Evolutionary conservation across 306 rosid species (phyloP).

Genomic region (Calophaca sinica): DNA sequence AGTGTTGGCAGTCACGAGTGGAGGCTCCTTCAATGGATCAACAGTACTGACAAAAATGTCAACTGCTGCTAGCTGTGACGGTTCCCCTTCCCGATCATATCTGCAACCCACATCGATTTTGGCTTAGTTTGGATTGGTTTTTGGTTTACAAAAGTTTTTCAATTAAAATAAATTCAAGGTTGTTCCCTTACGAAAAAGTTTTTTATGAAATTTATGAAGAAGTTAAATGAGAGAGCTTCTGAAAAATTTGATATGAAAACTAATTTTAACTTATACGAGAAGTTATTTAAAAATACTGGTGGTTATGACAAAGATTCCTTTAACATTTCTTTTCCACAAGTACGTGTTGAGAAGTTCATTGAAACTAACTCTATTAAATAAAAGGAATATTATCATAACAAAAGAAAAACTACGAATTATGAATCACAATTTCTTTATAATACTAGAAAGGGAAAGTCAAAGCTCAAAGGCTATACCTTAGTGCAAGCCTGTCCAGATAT

Average conservation of each 20-base stretch:
- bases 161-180: background rate
- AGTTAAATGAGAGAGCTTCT: background rate
- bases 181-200: background rate
- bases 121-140: background rate
- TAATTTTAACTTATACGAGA: background rate
- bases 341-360: background rate
- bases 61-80: slow-evolving; percentile 94
- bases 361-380: background rate
- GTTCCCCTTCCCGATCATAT: slow-evolving; percentile 95
- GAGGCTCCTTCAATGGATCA: slow-evolving; percentile 97
- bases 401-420: background rate
- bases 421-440: background rate
- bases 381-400: background rate
- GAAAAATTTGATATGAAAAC: background rate
- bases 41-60: slow-evolving; percentile 98
- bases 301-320: background rate
- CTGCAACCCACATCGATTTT: slow-evolving; percentile 54
- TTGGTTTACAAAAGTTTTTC: background rate
- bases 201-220: background rate
- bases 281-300: background rate
- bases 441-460: background rate
- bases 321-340: background rate
- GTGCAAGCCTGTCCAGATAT: slow-evolving; percentile 90
- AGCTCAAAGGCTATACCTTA: slow-evolving; percentile 60
- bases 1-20: slow-evolving; percentile 96